A percentile compares a stretch with the other conserved stretches of the same genome.
Conservation (phyloP, 257 asterid genomes). For the Solanum virginianum region DNA sequence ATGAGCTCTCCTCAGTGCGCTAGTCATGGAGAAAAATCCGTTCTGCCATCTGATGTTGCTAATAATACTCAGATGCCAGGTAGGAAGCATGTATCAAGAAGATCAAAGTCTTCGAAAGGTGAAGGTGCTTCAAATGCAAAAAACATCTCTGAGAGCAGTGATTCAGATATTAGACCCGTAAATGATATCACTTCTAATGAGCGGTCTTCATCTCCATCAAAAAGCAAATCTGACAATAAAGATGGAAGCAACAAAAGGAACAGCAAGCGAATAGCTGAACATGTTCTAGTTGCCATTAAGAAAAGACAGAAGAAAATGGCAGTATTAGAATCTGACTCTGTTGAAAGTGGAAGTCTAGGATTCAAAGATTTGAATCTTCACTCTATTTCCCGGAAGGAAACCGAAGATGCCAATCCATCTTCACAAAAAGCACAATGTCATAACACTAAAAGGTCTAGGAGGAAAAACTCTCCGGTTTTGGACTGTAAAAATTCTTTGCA, state of each 20-base stretch:
- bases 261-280: constrained; percentile 90
- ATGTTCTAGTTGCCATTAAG: constrained; percentile 48
- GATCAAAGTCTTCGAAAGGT: constrained; percentile 60
- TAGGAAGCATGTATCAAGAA: constrained; percentile 47
- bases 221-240: constrained; percentile 37
- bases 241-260: constrained; percentile 49
- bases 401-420: constrained; percentile 14
- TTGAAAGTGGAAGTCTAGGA: constrained; percentile 32
- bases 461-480: constrained; percentile 27
- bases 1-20: constrained; percentile 22
- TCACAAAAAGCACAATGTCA: constrained; percentile 36
- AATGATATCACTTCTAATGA: constrained; percentile 29
- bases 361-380: constrained; percentile 37
- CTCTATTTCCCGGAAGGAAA: constrained; percentile 20
- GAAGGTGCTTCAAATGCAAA: constrained; percentile 51
- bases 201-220: constrained; percentile 24
- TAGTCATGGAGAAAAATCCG: constrained; percentile 29
- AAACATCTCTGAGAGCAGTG: constrained; percentile 30
- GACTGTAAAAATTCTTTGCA: not conserved
- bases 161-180: constrained; percentile 42
- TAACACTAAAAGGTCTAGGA: constrained; percentile 42
- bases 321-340: constrained; percentile 54
- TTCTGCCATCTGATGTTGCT: constrained; percentile 30
- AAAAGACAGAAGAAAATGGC: constrained; percentile 60
- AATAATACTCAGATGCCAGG: constrained; percentile 33